phyloP scores from a whole-genome alignment of 31 red algal genomes.

The Pterothamnion heteromorphum region DNA sequence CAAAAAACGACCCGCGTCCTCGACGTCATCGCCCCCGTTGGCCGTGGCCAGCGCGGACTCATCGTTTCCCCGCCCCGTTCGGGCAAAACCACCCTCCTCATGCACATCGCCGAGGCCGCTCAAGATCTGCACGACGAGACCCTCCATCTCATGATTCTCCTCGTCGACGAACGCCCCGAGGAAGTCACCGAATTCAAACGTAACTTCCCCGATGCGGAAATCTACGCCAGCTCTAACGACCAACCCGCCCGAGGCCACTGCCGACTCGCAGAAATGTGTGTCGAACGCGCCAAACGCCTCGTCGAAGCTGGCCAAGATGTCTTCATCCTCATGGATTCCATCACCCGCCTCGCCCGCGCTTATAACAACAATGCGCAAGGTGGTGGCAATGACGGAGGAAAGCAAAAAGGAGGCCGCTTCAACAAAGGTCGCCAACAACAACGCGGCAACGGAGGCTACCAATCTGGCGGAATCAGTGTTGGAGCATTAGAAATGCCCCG shows the following conservation, averaged over 20 bases:
- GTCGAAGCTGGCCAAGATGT: background rate
- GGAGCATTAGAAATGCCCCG: background rate
- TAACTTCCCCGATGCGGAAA: background rate
- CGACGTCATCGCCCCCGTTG: background rate
- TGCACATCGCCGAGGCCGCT: background rate
- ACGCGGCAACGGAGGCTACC: background rate
- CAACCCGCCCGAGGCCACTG: background rate
- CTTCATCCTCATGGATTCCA: background rate
- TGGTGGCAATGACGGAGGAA: too few relatives aligned
- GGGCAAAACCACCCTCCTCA: background rate
- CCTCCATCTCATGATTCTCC: background rate
- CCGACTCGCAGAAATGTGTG: background rate
- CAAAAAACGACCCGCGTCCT: background rate
- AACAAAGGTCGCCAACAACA: background rate
- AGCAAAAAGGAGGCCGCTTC: too few relatives aligned
- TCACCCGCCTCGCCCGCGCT: slow-evolving; percentile 2
- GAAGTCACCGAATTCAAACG: background rate
- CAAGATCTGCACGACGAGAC: background rate
- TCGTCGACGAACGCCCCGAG: slow-evolving; percentile 3
- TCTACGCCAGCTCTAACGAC: background rate
- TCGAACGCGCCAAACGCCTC: background rate
- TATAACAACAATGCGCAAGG: too few relatives aligned
- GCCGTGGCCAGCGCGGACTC: background rate
- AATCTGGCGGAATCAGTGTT: background rate
- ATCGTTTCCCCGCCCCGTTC: background rate